Evolutionary conservation across 202 grass and related monocot species (phyloP).

Genomic region (Carex arenaria): DNA sequence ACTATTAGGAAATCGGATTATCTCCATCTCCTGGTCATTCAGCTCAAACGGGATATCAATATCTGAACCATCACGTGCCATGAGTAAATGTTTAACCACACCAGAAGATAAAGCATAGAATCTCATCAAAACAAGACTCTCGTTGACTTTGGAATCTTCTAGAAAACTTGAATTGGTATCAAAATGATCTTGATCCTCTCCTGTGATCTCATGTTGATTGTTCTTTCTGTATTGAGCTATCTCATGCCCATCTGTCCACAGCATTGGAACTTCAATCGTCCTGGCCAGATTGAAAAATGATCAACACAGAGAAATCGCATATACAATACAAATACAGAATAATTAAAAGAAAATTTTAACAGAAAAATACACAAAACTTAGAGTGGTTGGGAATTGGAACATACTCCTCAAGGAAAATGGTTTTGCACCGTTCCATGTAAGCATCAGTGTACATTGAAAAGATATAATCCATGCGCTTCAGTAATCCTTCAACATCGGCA

Average conservation of each 20-base stretch:
- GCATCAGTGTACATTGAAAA: constrained; percentile 73
- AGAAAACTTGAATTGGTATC: constrained; percentile 18
- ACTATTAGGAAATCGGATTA: constrained; percentile 59
- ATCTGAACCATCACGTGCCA: constrained; percentile 66
- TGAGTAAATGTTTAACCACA: constrained; percentile 68
- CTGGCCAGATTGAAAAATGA: constrained; percentile 29
- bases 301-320: not conserved
- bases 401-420: constrained; percentile 42
- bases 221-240: constrained; percentile 51
- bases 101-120: constrained; percentile 84
- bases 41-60: constrained; percentile 79
- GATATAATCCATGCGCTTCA: constrained; percentile 53
- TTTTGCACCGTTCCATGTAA: constrained; percentile 55
- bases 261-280: constrained; percentile 55
- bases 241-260: constrained; percentile 47
- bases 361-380: not conserved
- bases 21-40: constrained; percentile 70
- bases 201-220: constrained; percentile 8
- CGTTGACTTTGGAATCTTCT: constrained; percentile 82
- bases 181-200: constrained; percentile 25
- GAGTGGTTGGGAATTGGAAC: not conserved
- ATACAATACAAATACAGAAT: not conserved
- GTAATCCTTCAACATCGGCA: constrained; percentile 40
- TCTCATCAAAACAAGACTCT: constrained; percentile 85
- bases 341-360: not conserved